Base-by-base conservation (phyloP, 805 yeast species). In the Grigorovia transvaalensis region DNA sequence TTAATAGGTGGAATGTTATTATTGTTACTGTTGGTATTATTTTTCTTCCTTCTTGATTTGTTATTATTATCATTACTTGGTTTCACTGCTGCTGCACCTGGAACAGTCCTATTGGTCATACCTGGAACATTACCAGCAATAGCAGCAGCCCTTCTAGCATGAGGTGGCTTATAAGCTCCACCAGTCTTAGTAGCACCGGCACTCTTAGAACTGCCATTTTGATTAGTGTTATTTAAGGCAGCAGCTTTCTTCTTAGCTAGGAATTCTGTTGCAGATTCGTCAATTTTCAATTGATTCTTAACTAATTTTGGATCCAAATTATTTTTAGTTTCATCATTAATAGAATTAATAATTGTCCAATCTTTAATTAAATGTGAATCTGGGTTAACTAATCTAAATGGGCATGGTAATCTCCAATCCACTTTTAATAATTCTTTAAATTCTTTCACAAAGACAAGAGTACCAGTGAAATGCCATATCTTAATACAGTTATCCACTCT, bases 131-230 rank as follows among this genome's bases (percentile, higher is more conserved):
- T 63, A 74, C 58, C 50, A 40, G 56, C 57, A 38, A 46, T 53
- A 12, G 57, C 54, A 29, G 57, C 63, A 0, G 57, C 66, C 81
- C 86, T 66, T 67, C 96, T 78, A 11, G 97, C 96, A 68, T 89
- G 96, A 1, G 99, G 99, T 23, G 99, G 99, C 67, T 95, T 81
- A 68, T 93, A 93, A 44, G 97, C 98, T 50, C 96, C 96, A 35
- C 80, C 77, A 50, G 90, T 83, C 64, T 51, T 46, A n/a, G 61
- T 45, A 15, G 63, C 62, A 42, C 46, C 53, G 19, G 56, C 54
- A 41, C 54, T 54, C 18, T 15, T 38, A 12, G 17, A 38, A 38
- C 2, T 38, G 8, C 17, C 15, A 56, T 18, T 30, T 15, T 40
- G 15, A 40, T 12, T 57, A 20, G 43, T 53, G 9, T 49, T 50